These are phyloP conservation scores for Arachis stenosperma DNA, from an alignment of 306 rosid species.

Conservation along the genomic window DNA sequence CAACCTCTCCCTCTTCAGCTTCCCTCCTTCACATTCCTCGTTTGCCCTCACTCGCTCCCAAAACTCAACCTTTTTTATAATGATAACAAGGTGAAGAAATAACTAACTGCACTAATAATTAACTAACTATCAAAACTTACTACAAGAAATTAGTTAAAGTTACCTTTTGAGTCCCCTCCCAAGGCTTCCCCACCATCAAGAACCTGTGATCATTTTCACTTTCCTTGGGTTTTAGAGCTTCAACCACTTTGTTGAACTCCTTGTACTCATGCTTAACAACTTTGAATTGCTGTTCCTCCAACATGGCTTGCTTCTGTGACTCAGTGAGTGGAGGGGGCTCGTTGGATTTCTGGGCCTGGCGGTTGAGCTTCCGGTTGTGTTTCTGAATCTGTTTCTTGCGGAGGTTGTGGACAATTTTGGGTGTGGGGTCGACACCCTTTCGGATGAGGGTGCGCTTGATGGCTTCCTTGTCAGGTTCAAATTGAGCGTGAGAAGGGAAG, in stretches of 20 bases:
- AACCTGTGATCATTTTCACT: slow-evolving; percentile 20
- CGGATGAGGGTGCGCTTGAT: slow-evolving; percentile 62
- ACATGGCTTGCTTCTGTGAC: slow-evolving; percentile 48
- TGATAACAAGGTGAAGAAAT: too few relatives aligned
- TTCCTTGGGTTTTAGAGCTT: slow-evolving; percentile 34
- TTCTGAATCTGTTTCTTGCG: slow-evolving; percentile 86
- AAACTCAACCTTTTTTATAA: slow-evolving; percentile 39
- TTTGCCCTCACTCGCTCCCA: slow-evolving; percentile 46
- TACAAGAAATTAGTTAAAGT: too few relatives aligned
- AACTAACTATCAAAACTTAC: too few relatives aligned
- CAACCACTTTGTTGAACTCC: slow-evolving; percentile 55
- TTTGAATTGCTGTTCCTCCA: slow-evolving; percentile 62
- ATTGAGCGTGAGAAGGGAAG: slow-evolving; percentile 42
- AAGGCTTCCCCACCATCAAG: slow-evolving; percentile 68
- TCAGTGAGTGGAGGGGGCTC: slow-evolving; percentile 50
- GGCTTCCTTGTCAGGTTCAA: slow-evolving; percentile 65
- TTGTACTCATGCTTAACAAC: slow-evolving; percentile 60
- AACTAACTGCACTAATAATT: too few relatives aligned
- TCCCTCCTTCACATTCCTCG: slow-evolving; percentile 55
- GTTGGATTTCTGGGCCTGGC: slow-evolving; percentile 30
- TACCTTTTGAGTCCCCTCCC: slow-evolving; percentile 59
- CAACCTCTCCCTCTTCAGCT: slow-evolving; percentile 69
- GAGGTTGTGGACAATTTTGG: slow-evolving; percentile 76
- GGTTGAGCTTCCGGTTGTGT: slow-evolving; percentile 66
- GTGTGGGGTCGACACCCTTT: slow-evolving; percentile 66